phyloP scores from a whole-genome alignment of 495 filamentous ascomycete genomes.

The Penicillium goetzii region DNA sequence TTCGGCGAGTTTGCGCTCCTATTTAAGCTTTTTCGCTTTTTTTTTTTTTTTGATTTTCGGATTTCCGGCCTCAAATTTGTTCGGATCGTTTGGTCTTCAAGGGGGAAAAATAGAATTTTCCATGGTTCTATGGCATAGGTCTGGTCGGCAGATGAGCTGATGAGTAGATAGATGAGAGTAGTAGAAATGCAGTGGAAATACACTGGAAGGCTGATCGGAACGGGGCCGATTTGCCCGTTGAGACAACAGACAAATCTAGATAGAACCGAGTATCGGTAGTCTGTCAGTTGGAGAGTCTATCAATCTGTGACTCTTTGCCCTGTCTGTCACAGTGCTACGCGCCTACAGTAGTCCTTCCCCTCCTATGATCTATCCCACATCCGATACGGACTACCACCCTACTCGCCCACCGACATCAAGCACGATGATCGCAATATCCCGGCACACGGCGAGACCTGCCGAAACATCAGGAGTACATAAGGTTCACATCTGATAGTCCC shows the following conservation, averaged over 20 bases:
- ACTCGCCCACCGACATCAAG: neutral
- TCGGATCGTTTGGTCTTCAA: neutral
- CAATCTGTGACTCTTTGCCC: neutral
- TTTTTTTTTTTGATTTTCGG: neutral
- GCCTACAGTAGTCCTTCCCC: neutral
- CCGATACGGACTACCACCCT: neutral
- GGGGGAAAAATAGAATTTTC: neutral
- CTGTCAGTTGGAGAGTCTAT: neutral
- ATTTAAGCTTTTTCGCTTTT: slow-evolving; percentile 14
- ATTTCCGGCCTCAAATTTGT: neutral
- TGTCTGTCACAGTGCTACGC: neutral
- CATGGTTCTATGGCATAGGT: neutral
- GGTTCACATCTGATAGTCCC: neutral
- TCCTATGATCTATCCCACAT: neutral
- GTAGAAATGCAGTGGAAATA: neutral
- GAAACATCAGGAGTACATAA: neutral
- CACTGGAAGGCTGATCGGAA: neutral
- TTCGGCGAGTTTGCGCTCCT: neutral
- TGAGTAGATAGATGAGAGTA: neutral
- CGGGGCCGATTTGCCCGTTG: neutral
- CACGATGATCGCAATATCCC: slow-evolving; percentile 14
- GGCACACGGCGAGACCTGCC: neutral
- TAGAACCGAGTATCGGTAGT: neutral
- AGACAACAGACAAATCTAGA: neutral
- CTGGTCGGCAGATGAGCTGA: slow-evolving; percentile 4